Base-by-base conservation (phyloP, 1,284 basidiomycete genomes). In the Sporisorium exsertum region DNA sequence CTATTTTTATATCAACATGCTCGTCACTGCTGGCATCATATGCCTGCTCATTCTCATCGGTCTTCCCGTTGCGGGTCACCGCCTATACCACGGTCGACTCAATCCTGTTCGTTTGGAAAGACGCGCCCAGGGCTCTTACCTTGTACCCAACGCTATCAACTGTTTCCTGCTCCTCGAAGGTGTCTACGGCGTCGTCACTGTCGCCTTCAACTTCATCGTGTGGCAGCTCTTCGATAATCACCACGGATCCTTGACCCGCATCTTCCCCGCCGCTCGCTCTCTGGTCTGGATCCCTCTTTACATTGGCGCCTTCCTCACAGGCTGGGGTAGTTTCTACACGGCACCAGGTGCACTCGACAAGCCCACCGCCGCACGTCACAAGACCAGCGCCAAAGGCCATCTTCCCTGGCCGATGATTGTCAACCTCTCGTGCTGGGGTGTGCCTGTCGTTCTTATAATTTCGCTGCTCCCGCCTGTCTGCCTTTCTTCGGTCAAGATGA, bases 321-420 rank as follows among this genome's bases (percentile, higher is more conserved):
- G 78, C 2, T 78, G 78, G 76, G 79, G 79, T 16, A 77, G 72
- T 24, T 78, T 81, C 64, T 81, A 80, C 55, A 78, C 79, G 0
- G 79, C 79, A 13, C 78, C 79, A 3, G 79, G 78, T 12, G 72
- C 78, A n/a, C 69, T 81, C 6, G 79, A 81, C 51, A 69, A 64
- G 43, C 71, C 74, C 2, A 52, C 70, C n/a, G 66, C 71, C 35
- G 40, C 61, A 2, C 53, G 65, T 32, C 32, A 68, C 51, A 72
- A 65, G 45, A 61, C 45, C 18, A 64, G 64, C 27, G 63, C 51
- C 32, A 62, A 64, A 46, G 72, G 69, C 12, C 56, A 53, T 24
- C 37, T 79, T n/a, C 65, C 69, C 6, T 69, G 71, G 60, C 78
- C 79, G 0, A n/a, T 69, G 33, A 51, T 81, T 20, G 67, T 81